Percentiles rank a stretch among this genome's conserved stretches.
Evolutionary conservation across 2,329 filamentous ascomycete genomes (phyloP).

Genomic region (Beauveria rudraprayagi): DNA sequence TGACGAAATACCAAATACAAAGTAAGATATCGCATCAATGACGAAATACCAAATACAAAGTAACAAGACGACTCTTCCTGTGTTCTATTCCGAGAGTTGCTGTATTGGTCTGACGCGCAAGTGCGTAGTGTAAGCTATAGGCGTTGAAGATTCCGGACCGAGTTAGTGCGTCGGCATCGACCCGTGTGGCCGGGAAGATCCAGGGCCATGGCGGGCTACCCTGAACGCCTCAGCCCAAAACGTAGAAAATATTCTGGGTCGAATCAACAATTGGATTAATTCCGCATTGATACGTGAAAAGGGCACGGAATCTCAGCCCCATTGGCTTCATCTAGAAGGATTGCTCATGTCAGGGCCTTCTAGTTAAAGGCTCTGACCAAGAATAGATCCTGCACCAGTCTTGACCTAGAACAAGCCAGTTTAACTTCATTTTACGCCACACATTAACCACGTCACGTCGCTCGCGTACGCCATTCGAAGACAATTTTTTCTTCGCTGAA

Average conservation of each 20-base stretch:
- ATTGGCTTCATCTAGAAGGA: too few species aligned
- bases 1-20: constrained; percentile 28
- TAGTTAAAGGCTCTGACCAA: too few species aligned
- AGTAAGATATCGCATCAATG: constrained; percentile 44
- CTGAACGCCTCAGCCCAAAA: neutral
- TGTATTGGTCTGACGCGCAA: neutral
- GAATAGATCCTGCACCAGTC: too few species aligned
- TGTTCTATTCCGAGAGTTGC: neutral
- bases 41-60: constrained; percentile 24
- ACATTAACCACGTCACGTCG: neutral
- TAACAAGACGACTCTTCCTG: constrained; percentile 17
- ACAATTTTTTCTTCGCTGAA: neutral
- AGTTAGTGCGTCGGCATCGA: neutral
- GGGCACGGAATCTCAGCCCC: too few species aligned
- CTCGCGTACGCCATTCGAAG: neutral
- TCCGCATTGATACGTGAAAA: neutral
- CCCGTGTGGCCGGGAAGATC: neutral
- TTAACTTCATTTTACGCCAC: too few species aligned
- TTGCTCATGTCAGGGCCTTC: too few species aligned
- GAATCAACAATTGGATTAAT: neutral
- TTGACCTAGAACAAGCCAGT: too few species aligned
- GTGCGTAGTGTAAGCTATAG: neutral
- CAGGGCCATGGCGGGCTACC: neutral
- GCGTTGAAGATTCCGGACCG: neutral
- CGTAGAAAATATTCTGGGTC: too few species aligned